Evolutionary conservation across 495 filamentous ascomycete species (phyloP).

Genomic region (Podospora pseudopauciseta): DNA sequence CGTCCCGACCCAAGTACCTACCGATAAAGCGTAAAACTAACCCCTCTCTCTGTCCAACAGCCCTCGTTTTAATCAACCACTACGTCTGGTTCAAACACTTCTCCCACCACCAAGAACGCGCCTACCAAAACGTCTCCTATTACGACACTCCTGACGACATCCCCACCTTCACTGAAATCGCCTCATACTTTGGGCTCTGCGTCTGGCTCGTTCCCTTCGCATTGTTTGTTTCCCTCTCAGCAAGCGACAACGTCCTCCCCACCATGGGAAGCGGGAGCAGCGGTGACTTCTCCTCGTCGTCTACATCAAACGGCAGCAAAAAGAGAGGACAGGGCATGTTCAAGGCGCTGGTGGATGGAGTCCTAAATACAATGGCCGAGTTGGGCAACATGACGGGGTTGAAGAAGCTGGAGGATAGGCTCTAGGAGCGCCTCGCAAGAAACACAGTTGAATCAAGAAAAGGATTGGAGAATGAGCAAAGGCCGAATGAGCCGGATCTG

Average conservation of each 20-base stretch:
- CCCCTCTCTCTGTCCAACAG: slow-evolving; percentile 30
- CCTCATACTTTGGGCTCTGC: slow-evolving; percentile 92
- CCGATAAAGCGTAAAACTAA: background rate
- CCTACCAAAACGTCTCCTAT: slow-evolving; percentile 49
- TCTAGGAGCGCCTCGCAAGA: slow-evolving; percentile 12
- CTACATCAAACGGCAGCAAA: slow-evolving; percentile 44
- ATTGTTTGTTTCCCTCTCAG: slow-evolving; percentile 87
- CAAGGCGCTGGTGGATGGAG: slow-evolving; percentile 79
- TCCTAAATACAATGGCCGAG: slow-evolving; percentile 69
- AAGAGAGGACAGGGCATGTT: slow-evolving; percentile 76
- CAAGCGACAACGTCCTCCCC: slow-evolving; percentile 90
- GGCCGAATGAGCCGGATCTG: no score
- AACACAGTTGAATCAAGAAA: no score
- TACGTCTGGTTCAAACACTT: slow-evolving; percentile 97
- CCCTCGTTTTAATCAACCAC: slow-evolving; percentile 86
- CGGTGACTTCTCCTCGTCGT: slow-evolving; percentile 21
- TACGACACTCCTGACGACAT: slow-evolving; percentile 57
- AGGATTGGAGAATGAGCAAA: no score
- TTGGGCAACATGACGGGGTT: slow-evolving; percentile 68
- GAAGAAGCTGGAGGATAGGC: slow-evolving; percentile 44
- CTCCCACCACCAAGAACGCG: slow-evolving; percentile 55
- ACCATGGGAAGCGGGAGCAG: slow-evolving; percentile 61
- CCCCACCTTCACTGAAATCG: slow-evolving; percentile 90
- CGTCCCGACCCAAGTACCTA: background rate
- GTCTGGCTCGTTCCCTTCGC: slow-evolving; percentile 97